Conservation (phyloP, 1,284 basidiomycete genomes). For the Cerioporus squamosus region DNA sequence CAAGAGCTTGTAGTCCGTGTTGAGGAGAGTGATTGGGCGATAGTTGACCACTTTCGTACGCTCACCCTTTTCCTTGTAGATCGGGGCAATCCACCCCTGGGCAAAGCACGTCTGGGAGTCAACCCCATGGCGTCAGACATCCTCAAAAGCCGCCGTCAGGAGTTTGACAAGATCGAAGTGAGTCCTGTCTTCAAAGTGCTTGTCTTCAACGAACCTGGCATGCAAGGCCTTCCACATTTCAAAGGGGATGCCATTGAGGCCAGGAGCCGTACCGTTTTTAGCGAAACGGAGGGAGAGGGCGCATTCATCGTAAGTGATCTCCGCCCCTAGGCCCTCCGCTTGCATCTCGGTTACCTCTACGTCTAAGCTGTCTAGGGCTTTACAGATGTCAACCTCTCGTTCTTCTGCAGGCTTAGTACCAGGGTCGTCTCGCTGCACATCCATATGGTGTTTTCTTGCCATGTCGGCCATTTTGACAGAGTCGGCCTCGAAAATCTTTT, state of each 20-base stretch:
- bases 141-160: slow-evolving; percentile 17
- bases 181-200: not conserved
- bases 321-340: not conserved
- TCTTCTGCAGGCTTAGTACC: not conserved
- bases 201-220: not conserved
- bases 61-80: slow-evolving; percentile 36
- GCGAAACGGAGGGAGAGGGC: not conserved
- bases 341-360: not conserved
- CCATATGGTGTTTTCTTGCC: slow-evolving; percentile 1
- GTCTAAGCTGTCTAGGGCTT: not conserved
- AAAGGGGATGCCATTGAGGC: slow-evolving; percentile 25
- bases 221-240: slow-evolving; percentile 26
- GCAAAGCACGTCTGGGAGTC: slow-evolving; percentile 21
- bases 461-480: not conserved
- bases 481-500: not conserved
- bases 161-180: slow-evolving; percentile 19
- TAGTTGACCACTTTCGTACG: slow-evolving; percentile 33
- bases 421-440: not conserved
- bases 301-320: not conserved
- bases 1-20: slow-evolving; percentile 37
- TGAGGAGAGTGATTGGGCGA: slow-evolving; percentile 38
- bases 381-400: not conserved
- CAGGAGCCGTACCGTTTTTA: slow-evolving; percentile 14
- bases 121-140: slow-evolving; percentile 25
- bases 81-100: slow-evolving; percentile 38